Evolutionary conservation across 163 green algal species (phyloP).

Genomic region (Coccomyxa subellipsoidea): DNA sequence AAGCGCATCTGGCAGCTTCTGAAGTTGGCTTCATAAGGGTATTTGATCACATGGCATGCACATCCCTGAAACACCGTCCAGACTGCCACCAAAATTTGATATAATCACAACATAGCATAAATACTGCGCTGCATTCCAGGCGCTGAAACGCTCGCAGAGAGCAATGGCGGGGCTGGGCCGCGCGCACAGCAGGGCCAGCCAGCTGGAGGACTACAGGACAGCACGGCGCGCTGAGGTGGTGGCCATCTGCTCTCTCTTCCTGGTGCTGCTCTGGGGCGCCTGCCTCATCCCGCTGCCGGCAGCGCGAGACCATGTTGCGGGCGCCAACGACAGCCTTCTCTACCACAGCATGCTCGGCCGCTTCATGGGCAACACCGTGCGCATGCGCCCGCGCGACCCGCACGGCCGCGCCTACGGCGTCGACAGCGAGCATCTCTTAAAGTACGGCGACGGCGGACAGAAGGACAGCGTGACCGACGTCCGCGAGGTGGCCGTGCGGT

Average conservation of each 20-base stretch:
- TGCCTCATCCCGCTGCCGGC: constrained; percentile 5
- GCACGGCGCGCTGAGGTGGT: neutral
- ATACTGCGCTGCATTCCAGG: neutral
- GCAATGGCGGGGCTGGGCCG: neutral
- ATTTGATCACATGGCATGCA: no score
- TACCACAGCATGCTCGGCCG: constrained; percentile 6
- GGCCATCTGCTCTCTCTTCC: neutral
- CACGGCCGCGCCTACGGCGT: neutral
- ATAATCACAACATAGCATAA: neutral
- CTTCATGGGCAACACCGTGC: constrained; percentile 8
- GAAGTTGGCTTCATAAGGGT: no score
- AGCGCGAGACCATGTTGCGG: neutral
- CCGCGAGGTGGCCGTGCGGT: neutral
- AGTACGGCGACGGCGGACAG: neutral
- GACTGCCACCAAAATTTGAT: no score
- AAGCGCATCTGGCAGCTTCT: no score
- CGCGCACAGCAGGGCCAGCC: neutral
- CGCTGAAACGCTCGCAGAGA: neutral
- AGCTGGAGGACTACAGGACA: neutral
- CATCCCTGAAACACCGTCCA: no score
- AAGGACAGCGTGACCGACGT: neutral
- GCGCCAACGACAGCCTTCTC: constrained; percentile 1
- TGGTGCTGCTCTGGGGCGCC: constrained; percentile 3
- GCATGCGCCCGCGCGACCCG: neutral
- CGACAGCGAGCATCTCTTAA: neutral